Evolutionary conservation across 2,329 filamentous ascomycete genomes (phyloP).

Genomic region (Calonectria pauciramosa): DNA sequence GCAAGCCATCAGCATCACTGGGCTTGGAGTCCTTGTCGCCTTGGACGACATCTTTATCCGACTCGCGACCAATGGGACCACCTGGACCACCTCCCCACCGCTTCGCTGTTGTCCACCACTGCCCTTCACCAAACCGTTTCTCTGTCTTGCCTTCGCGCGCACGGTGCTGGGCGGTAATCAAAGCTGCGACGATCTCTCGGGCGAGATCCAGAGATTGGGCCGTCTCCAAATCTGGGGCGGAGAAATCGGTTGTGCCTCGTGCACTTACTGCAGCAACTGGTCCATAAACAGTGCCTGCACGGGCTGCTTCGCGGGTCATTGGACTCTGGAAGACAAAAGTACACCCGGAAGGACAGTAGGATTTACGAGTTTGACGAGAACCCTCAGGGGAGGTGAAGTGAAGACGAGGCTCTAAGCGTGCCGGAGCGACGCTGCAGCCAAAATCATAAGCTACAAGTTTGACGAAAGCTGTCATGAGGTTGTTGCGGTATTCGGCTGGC

Average conservation of each 20-base stretch:
- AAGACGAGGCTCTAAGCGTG: slow-evolving; percentile 71
- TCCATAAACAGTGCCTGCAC: slow-evolving; percentile 71
- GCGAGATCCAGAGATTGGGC: slow-evolving; percentile 75
- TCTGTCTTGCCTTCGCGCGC: slow-evolving; percentile 70
- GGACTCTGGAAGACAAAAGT: slow-evolving; percentile 73
- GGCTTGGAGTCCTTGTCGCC: slow-evolving; percentile 61
- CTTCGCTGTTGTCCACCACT: slow-evolving; percentile 73
- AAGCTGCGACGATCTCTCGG: slow-evolving; percentile 70
- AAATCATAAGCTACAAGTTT: slow-evolving; percentile 77
- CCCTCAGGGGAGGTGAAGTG: slow-evolving; percentile 61
- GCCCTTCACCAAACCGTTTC: slow-evolving; percentile 67
- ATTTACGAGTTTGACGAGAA: slow-evolving; percentile 54
- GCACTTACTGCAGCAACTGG: slow-evolving; percentile 73
- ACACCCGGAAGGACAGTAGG: slow-evolving; percentile 71
- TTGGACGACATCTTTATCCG: slow-evolving; percentile 62
- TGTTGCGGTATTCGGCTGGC: slow-evolving; percentile 70
- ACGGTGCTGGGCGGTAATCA: slow-evolving; percentile 75
- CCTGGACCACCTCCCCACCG: slow-evolving; percentile 75
- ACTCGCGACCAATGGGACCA: slow-evolving; percentile 73
- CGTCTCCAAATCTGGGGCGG: slow-evolving; percentile 55
- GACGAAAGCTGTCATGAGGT: slow-evolving; percentile 70
- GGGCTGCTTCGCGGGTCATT: slow-evolving; percentile 70
- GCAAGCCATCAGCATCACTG: slow-evolving; percentile 41
- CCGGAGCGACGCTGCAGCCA: slow-evolving; percentile 70
- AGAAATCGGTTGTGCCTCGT: slow-evolving; percentile 68